Base-by-base conservation (phyloP, 1,284 basidiomycete genomes). In the Leccinum brunneo-olivaceum region DNA sequence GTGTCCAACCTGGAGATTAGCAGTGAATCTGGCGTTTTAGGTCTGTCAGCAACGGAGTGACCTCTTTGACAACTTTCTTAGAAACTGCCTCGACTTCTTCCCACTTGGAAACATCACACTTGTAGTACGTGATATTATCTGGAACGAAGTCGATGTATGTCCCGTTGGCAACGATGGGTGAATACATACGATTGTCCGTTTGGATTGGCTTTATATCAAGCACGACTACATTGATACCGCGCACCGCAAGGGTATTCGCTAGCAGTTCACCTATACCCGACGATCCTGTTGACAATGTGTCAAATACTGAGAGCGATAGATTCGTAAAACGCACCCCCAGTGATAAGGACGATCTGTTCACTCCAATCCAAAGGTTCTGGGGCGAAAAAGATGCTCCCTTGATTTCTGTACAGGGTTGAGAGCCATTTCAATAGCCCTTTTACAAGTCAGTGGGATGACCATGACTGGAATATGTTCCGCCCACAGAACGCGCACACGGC, bases 71-170 rank as follows among this genome's bases (percentile, higher is more conserved):
- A 43, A 96, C 74, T 58, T 68, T 71, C 56, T 80, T 79, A 1
- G 89, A 78, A 0, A 84, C 77, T 0, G 70, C 72, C 47, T 86
- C 70, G 2, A 96, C 90, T 53, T 87, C 79, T 42, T 85, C 79
- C 75, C 80, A 86, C 49, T 89, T 81, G 0, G 90, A 86, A n/a
- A 96, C 80, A 59, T 97, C 90, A 54, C 92, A 95, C 57, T 84
- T 77, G 61, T 89, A 90, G 66, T 82, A 94, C 1, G 71, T 67
- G 56, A 90, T 82, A 50, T 87, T 86, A 55, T 82, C 89, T 90
- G 47, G 25, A 39, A 18, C 16, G 23, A 15, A 27, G 32, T 37
- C 19, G 28, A 29, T 45, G 48, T 42, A 47, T 9, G 15, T 23
- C 14, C 12, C 38, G 34, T 20, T 24, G 2, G 18, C 18, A 29